Evolutionary conservation across 2,329 filamentous ascomycete genomes (phyloP), one percentile per base, ranked within the genome.

Genomic region (Xylariaceae sp.): DNA sequence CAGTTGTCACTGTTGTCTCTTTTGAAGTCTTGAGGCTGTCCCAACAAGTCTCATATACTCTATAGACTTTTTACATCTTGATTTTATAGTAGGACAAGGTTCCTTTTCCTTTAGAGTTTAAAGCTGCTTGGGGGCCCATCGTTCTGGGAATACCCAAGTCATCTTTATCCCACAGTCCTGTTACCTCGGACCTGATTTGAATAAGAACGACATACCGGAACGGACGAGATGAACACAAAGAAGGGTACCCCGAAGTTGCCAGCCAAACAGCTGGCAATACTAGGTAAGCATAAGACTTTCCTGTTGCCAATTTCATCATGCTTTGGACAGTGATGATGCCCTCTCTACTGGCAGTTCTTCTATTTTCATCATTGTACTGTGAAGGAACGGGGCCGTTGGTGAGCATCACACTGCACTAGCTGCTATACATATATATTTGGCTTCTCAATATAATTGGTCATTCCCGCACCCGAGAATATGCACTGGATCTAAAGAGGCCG

Each of bases 211-310:
- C 53, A 48, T 41, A 40, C 21, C n/a, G n/a, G n/a, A 26, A 45
- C 18, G 45, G 40, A 44, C 26, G 29, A 61, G 20, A 66, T 66
- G 63, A 51, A 61, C 10, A 50, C 61, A 16, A 67, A 58, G 50
- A 62, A 61, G 20, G 65, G 59, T 55, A 64, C 71, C 61, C 82
- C 85, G 21, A 89, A 86, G 77, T 80, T 95, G 79, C 90, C 91
- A 0, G 79, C 84, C 42, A 84, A 87, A 80, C 91, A 96, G 76
- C 79, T 96, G 68, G 77, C 86, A 43, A 92, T 96, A 69, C 77
- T 96, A 61, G 87, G 89, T 92, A 81, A 79, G 82, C 69, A 59
- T 53, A 21, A 43, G 10, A 45, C 26, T 23, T 63, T 57, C 23
- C 42, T 46, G 54, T 50, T 53, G 40, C 49, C 58, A 60, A 58